Conservation (phyloP, 2,329 filamentous ascomycete species). For the Colletotrichum sp. region DNA sequence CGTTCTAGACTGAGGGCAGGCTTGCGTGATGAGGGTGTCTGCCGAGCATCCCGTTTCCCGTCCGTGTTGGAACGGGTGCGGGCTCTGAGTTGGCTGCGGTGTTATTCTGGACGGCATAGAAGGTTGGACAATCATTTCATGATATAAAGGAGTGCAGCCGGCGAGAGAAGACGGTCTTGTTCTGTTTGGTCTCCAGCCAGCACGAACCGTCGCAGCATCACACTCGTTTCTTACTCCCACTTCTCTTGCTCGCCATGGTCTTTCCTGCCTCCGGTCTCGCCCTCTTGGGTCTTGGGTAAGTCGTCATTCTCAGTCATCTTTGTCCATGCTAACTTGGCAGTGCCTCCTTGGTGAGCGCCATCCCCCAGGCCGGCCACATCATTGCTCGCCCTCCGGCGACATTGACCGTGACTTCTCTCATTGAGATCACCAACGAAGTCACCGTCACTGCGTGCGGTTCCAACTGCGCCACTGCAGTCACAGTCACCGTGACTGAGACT, state of each 20-base stretch:
- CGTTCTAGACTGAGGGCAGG: neutral
- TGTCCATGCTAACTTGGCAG: slow-evolving; percentile 17
- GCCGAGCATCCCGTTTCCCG: neutral
- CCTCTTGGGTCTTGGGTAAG: slow-evolving; percentile 34
- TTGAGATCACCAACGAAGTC: neutral
- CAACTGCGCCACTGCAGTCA: slow-evolving; percentile 25
- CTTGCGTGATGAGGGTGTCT: neutral
- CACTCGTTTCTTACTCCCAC: slow-evolving; percentile 26
- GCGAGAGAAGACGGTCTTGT: neutral
- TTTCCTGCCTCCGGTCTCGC: slow-evolving; percentile 26
- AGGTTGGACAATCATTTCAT: slow-evolving; percentile 21
- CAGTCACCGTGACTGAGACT: slow-evolving; percentile 35
- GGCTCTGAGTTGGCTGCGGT: neutral
- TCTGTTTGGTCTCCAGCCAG: neutral
- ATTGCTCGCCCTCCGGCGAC: neutral
- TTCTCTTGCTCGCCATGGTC: slow-evolving; percentile 23
- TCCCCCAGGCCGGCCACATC: slow-evolving; percentile 18
- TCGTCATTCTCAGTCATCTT: neutral
- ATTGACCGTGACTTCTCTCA: slow-evolving; percentile 4
- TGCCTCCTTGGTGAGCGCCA: slow-evolving; percentile 27
- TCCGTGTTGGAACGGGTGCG: neutral
- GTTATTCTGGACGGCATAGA: slow-evolving; percentile 22
- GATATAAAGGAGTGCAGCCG: slow-evolving; percentile 12
- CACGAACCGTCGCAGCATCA: slow-evolving; percentile 1
- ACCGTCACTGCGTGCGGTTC: slow-evolving; percentile 13